Conservation (phyloP, 768 basidiomycete species). For the Russula emetica region DNA sequence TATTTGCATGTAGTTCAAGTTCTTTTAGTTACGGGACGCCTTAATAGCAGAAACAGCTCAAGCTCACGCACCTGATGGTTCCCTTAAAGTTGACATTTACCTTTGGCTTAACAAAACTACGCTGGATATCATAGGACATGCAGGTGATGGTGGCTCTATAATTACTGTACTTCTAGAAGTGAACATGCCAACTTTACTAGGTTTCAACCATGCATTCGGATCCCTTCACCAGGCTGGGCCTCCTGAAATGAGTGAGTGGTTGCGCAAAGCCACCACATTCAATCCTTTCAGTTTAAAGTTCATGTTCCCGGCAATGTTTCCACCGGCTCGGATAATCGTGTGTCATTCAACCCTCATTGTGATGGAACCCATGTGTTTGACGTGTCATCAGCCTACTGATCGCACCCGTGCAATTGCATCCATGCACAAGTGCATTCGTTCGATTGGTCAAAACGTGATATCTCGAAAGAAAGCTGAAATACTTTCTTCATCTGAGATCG, state of each 20-base stretch:
- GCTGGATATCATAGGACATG: slow-evolving; percentile 20
- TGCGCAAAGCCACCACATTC: slow-evolving; percentile 14
- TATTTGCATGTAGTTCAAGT: background rate
- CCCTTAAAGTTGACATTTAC: slow-evolving; percentile 4
- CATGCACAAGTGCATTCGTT: slow-evolving; percentile 24
- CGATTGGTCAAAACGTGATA: slow-evolving; percentile 34
- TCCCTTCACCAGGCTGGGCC: slow-evolving; percentile 7
- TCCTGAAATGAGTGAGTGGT: slow-evolving; percentile 14
- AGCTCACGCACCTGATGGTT: slow-evolving; percentile 9
- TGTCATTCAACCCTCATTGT: background rate
- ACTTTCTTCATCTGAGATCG: slow-evolving; percentile 30
- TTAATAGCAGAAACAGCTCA: background rate
- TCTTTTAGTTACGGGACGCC: slow-evolving; percentile 14
- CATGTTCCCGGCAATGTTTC: slow-evolving; percentile 8
- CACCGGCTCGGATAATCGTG: slow-evolving; percentile 16
- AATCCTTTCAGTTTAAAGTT: slow-evolving; percentile 17
- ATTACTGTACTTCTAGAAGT: background rate
- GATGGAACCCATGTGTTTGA: background rate
- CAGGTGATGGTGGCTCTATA: slow-evolving; percentile 8
- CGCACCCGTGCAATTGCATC: slow-evolving; percentile 4
- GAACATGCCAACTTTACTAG: background rate
- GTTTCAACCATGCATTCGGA: slow-evolving; percentile 22
- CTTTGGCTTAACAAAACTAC: slow-evolving; percentile 22
- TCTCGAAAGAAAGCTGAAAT: slow-evolving; percentile 37
- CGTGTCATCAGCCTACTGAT: slow-evolving; percentile 8